Evolutionary conservation across 176 grass and related monocot species (phyloP).

Genomic region (Miscanthus lutarioriparius): DNA sequence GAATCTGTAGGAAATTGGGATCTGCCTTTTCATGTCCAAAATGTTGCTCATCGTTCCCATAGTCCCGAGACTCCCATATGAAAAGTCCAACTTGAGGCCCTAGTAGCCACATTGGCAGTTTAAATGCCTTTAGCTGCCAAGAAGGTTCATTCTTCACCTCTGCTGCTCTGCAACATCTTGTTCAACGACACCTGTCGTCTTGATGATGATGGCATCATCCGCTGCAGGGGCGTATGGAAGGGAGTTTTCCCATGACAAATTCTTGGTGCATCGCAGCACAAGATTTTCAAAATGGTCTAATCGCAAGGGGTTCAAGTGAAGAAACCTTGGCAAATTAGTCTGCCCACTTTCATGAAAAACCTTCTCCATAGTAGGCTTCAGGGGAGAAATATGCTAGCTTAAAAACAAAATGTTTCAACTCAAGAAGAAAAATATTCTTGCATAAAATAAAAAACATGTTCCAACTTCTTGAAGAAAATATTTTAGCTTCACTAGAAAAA

Average conservation of each 20-base stretch:
- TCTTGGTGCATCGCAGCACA: slow-evolving; percentile 32
- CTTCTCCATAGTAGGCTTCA: slow-evolving; percentile 32
- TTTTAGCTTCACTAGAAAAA: too few relatives aligned
- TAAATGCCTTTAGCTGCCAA: slow-evolving; percentile 29
- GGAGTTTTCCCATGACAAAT: slow-evolving; percentile 32
- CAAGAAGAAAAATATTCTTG: too few relatives aligned
- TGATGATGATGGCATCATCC: slow-evolving; percentile 51
- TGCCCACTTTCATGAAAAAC: slow-evolving; percentile 10
- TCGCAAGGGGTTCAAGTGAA: slow-evolving; percentile 21
- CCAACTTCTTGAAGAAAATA: too few relatives aligned
- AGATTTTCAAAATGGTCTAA: slow-evolving; percentile 22
- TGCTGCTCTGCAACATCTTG: slow-evolving; percentile 59
- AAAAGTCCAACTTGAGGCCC: slow-evolving; percentile 78
- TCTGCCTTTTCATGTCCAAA: slow-evolving; percentile 39
- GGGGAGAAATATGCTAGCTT: too few relatives aligned
- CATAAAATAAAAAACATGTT: too few relatives aligned
- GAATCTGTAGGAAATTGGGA: slow-evolving; percentile 56
- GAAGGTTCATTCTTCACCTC: slow-evolving; percentile 47
- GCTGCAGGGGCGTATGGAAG: slow-evolving; percentile 48
- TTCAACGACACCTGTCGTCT: slow-evolving; percentile 50
- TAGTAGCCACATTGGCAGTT: slow-evolving; percentile 86
- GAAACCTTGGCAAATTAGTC: slow-evolving; percentile 32
- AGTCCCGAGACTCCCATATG: slow-evolving; percentile 98
- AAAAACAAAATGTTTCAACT: too few relatives aligned
- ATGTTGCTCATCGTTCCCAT: slow-evolving; percentile 62